These are phyloP conservation scores for Mychonastes homosphaera DNA, from an alignment of 139 green algal species.

Conservation along the genomic window DNA sequence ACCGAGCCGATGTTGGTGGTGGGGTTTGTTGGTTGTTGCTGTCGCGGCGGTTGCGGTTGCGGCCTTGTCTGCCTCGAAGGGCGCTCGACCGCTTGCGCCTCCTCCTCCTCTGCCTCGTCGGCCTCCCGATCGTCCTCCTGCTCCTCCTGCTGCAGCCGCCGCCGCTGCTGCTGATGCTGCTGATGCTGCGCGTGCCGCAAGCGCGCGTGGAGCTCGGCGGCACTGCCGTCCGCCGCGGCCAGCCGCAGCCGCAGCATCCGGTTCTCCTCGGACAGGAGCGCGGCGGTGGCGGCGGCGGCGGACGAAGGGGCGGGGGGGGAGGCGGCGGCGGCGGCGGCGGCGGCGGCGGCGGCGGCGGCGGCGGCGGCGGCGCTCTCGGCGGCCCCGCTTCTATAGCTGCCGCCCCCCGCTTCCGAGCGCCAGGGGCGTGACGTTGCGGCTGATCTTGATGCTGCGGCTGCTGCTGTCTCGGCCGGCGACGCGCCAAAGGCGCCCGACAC, in stretches of 20 bases:
- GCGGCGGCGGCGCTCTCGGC: neutral
- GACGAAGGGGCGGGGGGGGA: neutral
- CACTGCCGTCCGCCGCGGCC: neutral
- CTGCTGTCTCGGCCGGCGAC: too few species aligned
- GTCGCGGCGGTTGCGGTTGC: too few species aligned
- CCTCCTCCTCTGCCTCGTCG: neutral
- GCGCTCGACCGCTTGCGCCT: too few species aligned
- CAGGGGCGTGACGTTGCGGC: too few species aligned
- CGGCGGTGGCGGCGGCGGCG: neutral
- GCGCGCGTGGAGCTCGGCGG: neutral
- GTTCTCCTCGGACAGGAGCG: neutral
- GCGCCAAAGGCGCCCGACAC: too few species aligned
- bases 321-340: neutral
- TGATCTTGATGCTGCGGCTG: too few species aligned
- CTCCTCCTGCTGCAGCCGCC: neutral
- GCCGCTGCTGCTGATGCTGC: slow-evolving; percentile 8
- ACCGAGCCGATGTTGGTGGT: too few species aligned
- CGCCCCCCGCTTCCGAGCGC: neutral
- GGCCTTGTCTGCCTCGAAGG: too few species aligned
- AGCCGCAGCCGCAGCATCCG: slow-evolving; percentile 3
- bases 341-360: neutral
- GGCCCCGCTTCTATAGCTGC: neutral
- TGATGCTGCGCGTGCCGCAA: neutral
- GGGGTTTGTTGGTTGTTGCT: too few species aligned
- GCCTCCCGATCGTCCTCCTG: too few species aligned